phyloP scores from a whole-genome alignment of 768 basidiomycete species.

The Rhizopogon salebrosus region DNA sequence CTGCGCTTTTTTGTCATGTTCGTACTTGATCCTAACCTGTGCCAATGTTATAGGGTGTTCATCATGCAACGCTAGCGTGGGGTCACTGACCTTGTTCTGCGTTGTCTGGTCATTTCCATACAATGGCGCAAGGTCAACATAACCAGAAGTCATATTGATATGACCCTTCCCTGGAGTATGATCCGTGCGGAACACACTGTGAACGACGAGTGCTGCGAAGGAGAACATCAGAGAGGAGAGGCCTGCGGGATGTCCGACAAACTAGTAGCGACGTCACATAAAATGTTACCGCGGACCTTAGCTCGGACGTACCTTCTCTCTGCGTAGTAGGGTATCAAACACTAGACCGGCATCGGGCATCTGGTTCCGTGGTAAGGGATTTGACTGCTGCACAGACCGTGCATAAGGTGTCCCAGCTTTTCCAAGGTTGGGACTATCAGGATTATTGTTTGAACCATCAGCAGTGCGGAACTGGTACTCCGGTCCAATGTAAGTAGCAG shows the following conservation, averaged over 20 bases:
- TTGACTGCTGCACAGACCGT: conserved; percentile 68
- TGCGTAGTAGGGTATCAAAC: conserved; percentile 73
- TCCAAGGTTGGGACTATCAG: conserved; percentile 62
- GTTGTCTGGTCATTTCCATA: conserved; percentile 69
- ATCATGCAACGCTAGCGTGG: conserved; percentile 17
- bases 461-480: conserved; percentile 64
- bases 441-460: conserved; percentile 77
- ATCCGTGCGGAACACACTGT: conserved; percentile 82
- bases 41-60: conserved; percentile 1
- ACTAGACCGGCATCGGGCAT: conserved; percentile 76
- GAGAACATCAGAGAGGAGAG: conserved; percentile 77
- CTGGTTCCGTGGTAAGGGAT: conserved; percentile 59
- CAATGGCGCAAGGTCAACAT: conserved; percentile 78
- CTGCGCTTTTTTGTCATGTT: conserved; percentile 60
- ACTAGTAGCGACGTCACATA: conserved; percentile 35
- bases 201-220: conserved; percentile 79
- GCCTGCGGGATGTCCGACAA: conserved; percentile 71
- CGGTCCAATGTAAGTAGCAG: conserved; percentile 60
- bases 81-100: conserved; percentile 44
- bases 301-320: conserved; percentile 47
- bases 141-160: conserved; percentile 82
- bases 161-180: conserved; percentile 43
- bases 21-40: no score
- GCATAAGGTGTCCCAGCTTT: conserved; percentile 76
- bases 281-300: background rate